Conservation (phyloP, 1,139 yeast genomes). For the Ogataea hybrid region DNA sequence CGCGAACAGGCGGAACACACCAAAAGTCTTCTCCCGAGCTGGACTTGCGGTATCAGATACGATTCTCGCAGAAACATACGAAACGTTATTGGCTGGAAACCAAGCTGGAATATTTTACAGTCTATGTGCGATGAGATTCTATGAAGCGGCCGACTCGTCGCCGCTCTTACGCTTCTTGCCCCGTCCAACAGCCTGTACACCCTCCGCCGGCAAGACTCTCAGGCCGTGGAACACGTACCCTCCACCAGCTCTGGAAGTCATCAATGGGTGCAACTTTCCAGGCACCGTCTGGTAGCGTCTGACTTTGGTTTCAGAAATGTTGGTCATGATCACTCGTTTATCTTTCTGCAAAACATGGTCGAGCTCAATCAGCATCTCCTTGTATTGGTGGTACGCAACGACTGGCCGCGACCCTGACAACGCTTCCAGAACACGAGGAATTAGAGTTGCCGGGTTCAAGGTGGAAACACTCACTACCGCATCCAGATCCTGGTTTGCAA, state of each 20-base stretch:
- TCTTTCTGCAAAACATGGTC: constrained; percentile 68
- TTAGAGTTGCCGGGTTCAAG: constrained; percentile 61
- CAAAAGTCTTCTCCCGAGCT: constrained; percentile 12
- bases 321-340: constrained; percentile 74
- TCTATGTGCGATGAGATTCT: constrained; percentile 20
- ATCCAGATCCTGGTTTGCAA: constrained; percentile 61
- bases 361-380: constrained; percentile 72
- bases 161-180: constrained; percentile 36
- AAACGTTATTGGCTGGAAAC: constrained; percentile 40
- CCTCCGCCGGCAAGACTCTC: constrained; percentile 70
- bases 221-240: constrained; percentile 84
- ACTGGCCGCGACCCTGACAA: constrained; percentile 89
- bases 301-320: constrained; percentile 77
- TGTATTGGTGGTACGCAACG: constrained; percentile 76
- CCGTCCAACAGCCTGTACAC: constrained; percentile 54
- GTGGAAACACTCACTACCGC: constrained; percentile 75
- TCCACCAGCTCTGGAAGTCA: constrained; percentile 93
- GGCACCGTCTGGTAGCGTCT: constrained; percentile 90
- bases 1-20: constrained; percentile 26
- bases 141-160: constrained; percentile 5
- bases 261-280: constrained; percentile 90
- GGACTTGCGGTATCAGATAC: constrained; percentile 29
- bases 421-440: constrained; percentile 59
- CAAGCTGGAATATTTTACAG: constrained; percentile 18
- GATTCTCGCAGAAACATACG: constrained; percentile 29